A percentile compares a stretch with the other conserved stretches of the same genome.
phyloP scores from a whole-genome alignment of 768 basidiomycete species.

The Vararia minispora region DNA sequence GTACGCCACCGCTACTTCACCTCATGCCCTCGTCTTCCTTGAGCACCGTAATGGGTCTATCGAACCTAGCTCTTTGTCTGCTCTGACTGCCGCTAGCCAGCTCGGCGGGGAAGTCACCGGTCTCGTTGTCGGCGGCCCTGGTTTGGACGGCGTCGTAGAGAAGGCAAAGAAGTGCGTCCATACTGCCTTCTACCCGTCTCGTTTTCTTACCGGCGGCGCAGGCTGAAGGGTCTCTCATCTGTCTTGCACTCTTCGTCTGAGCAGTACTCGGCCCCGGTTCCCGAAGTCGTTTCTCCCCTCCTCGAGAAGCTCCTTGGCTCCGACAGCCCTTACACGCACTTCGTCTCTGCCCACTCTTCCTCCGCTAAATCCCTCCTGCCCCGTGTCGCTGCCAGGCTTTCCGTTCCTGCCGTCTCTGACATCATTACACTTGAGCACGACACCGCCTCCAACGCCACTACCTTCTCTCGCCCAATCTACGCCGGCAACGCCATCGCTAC shows the following conservation, averaged over 20 bases:
- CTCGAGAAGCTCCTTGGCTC: constrained; percentile 62
- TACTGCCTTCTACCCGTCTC: constrained; percentile 1
- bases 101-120: constrained; percentile 83
- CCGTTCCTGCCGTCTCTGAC: constrained; percentile 86
- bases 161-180: constrained; percentile 66
- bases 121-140: constrained; percentile 57
- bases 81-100: constrained; percentile 80
- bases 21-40: constrained; percentile 78
- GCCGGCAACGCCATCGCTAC: constrained; percentile 97
- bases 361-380: constrained; percentile 89
- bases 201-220: constrained; percentile 24
- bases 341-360: constrained; percentile 87
- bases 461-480: constrained; percentile 90
- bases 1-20: constrained; percentile 50
- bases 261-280: constrained; percentile 56
- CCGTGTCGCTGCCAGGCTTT: constrained; percentile 81
- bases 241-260: constrained; percentile 62
- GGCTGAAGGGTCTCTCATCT: constrained; percentile 55
- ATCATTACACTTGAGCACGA: constrained; percentile 77
- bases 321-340: constrained; percentile 68
- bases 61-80: constrained; percentile 79
- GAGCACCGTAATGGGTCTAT: constrained; percentile 79
- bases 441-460: constrained; percentile 56
- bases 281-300: constrained; percentile 76
- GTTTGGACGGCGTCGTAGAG: constrained; percentile 56